Evolutionary conservation across 1,139 yeast genomes (phyloP).

Genomic region (Candida tetrigidarum): DNA sequence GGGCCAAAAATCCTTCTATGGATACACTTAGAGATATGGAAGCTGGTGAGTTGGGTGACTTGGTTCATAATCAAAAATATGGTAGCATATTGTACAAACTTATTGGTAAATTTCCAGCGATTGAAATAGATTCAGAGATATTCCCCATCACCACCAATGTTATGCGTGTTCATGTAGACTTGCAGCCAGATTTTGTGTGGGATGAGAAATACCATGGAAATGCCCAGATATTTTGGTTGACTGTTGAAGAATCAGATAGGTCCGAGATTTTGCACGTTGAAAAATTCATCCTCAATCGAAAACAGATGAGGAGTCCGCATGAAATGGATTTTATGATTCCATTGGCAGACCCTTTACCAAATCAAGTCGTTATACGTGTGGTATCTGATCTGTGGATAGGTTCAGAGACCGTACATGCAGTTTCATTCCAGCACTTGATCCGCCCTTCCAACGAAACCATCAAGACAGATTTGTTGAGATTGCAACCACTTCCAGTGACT

Average conservation of each 20-base stretch:
- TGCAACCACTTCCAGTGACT: constrained; percentile 84
- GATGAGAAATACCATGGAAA: constrained; percentile 80
- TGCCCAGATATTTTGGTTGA: constrained; percentile 89
- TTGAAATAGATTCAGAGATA: constrained; percentile 77
- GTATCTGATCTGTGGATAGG: constrained; percentile 92
- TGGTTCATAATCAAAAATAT: constrained; percentile 80
- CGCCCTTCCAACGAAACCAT: constrained; percentile 88
- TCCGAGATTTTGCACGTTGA: constrained; percentile 82
- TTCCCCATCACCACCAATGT: constrained; percentile 91
- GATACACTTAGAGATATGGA: constrained; percentile 76
- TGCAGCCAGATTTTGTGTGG: constrained; percentile 85
- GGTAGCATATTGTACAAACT: constrained; percentile 66
- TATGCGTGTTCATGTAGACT: constrained; percentile 72
- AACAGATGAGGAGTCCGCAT: constrained; percentile 60
- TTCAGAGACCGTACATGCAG: constrained; percentile 73
- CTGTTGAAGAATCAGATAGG: constrained; percentile 85
- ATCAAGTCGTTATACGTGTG: constrained; percentile 80
- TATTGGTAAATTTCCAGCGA: constrained; percentile 73
- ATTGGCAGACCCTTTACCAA: constrained; percentile 82
- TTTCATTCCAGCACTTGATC: constrained; percentile 89
- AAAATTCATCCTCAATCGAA: constrained; percentile 68
- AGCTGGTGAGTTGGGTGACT: constrained; percentile 80
- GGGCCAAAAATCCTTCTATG: constrained; percentile 68
- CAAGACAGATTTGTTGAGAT: constrained; percentile 74
- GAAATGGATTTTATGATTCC: constrained; percentile 95